Evolutionary conservation across 1,284 basidiomycete species (phyloP), one percentile per base, ranked within the genome.

Genomic region (Lentinula novae-zelandiae): DNA sequence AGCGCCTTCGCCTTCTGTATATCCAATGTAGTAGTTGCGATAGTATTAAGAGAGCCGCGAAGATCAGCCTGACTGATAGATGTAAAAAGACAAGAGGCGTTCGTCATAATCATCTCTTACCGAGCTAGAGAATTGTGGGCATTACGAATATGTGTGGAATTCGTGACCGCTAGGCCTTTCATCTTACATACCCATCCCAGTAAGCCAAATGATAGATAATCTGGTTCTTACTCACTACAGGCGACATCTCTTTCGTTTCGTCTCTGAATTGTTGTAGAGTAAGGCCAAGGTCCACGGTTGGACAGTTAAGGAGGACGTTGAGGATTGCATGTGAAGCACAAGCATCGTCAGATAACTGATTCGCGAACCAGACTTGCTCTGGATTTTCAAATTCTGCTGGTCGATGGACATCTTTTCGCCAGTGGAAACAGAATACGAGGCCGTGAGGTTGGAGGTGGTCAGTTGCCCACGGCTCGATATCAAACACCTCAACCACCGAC

Each of bases 301-400:
- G 77, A 60, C 82, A 82, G 66, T 87, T 87, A 27, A 86, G 68
- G 3, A 83, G 67, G 10, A 86, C 80, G 65, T 86, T 87, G 10
- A 87, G 69, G 13, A 87, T 77, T 0, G 84, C 84, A 64, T 81
- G 80, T 0, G 84, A 83, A 2, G 83, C 83, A 66, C 85, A 87
- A 2, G 84, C 82, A 66, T 87, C 83, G 65, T 84, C 79, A 68
- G 80, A 83, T n/a, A 87, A 75, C 67, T 87, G 85, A 68, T 86
- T 84, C 5, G 84, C 84, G 64, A 86, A 87, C 84, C 84, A 87
- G 12, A 86, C 78, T 17, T 72, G 73, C 59, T 81, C 78, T 5
- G 82, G 78, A 67, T 85, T 83, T 31, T 78, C 75, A 58, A 81
- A 79, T 60, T 82, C 79, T 2, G 73, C 71, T 0, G 77, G 71